These are phyloP conservation scores for Colletotrichum lupini DNA, from an alignment of 2,329 filamentous ascomycete species.

Conservation along the genomic window DNA sequence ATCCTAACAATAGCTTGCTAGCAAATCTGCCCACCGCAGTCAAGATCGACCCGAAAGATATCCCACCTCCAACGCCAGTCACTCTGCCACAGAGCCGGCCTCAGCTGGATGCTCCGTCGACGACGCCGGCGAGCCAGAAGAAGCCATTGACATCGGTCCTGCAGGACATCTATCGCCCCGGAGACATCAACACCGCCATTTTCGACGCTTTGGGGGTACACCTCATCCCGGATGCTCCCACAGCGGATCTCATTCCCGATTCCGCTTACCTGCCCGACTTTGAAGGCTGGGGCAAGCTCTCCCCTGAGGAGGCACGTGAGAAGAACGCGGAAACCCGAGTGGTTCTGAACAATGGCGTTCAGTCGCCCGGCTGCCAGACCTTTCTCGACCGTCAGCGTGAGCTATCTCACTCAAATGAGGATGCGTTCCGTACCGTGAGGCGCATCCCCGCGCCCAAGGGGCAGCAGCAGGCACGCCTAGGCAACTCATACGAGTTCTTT, in stretches of 20 bases:
- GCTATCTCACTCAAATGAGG: constrained; percentile 65
- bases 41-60: constrained; percentile 58
- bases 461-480: constrained; percentile 64
- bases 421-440: constrained; percentile 70
- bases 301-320: constrained; percentile 60
- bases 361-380: constrained; percentile 66
- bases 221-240: constrained; percentile 61
- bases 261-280: constrained; percentile 64
- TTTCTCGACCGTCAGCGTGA: constrained; percentile 70
- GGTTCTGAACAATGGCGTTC: constrained; percentile 62
- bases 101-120: constrained; percentile 34
- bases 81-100: constrained; percentile 59
- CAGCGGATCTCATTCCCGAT: constrained; percentile 65
- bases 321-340: constrained; percentile 60
- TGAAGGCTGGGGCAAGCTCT: constrained; percentile 60
- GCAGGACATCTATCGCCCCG: constrained; percentile 64
- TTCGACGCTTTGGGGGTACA: constrained; percentile 69
- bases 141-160: constrained; percentile 61
- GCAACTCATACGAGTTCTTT: constrained; percentile 75
- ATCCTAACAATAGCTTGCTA: constrained; percentile 35
- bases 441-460: constrained; percentile 66
- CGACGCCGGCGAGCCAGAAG: constrained; percentile 38
- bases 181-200: constrained; percentile 59
- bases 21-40: constrained; percentile 39
- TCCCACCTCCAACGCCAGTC: constrained; percentile 67